These are phyloP conservation scores for Galerina sulciceps DNA, from an alignment of 768 basidiomycete genomes.

Conservation along the genomic window DNA sequence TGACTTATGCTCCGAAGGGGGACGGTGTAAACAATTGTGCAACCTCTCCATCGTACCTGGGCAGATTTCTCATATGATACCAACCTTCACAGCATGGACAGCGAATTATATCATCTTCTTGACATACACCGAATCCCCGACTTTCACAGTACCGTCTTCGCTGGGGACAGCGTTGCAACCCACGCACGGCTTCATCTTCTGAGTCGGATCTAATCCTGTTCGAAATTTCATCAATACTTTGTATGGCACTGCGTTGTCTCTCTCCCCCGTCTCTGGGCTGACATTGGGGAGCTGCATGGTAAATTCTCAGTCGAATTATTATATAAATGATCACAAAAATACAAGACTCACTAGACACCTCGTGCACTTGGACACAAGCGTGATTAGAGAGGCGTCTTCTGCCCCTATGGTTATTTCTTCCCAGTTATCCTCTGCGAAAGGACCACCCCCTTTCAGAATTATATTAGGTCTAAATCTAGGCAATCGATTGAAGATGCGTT, in stretches of 20 bases:
- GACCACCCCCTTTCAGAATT: conserved; percentile 64
- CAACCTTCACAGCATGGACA: neutral
- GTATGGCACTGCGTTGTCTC: conserved; percentile 75
- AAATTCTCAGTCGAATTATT: conserved; percentile 1
- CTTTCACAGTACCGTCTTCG: conserved; percentile 53
- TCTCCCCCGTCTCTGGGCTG: conserved; percentile 61
- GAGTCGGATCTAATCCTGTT: conserved; percentile 54
- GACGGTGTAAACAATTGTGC: neutral
- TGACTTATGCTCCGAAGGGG: too few species aligned
- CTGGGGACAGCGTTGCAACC: conserved; percentile 67
- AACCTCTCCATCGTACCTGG: conserved; percentile 4
- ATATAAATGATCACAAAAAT: neutral
- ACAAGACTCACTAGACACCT: conserved; percentile 66
- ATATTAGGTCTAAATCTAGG: conserved; percentile 80
- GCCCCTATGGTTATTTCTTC: conserved; percentile 61
- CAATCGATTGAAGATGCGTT: neutral
- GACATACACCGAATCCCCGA: conserved; percentile 65
- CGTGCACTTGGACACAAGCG: conserved; percentile 69
- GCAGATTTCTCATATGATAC: conserved; percentile 8
- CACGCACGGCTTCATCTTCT: conserved; percentile 60
- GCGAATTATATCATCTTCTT: conserved; percentile 35
- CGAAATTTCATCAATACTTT: conserved; percentile 79
- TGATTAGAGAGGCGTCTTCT: conserved; percentile 43
- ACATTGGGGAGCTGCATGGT: conserved; percentile 70
- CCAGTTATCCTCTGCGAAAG: conserved; percentile 77